phyloP scores from a whole-genome alignment of 768 basidiomycete genomes.

The Boletus pseudo-olivaceus region DNA sequence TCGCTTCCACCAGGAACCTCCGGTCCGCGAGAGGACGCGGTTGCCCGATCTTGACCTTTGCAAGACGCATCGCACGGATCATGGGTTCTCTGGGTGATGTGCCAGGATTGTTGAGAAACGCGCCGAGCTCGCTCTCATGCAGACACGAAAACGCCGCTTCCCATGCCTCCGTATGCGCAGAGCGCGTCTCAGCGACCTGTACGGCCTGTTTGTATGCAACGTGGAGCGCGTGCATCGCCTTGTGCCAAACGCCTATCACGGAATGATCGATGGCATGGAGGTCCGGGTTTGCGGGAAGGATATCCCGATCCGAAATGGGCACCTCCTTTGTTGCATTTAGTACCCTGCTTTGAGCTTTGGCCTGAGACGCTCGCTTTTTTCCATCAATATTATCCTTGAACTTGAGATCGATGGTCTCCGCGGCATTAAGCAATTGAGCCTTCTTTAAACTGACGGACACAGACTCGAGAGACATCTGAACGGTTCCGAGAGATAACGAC shows the following conservation, averaged over 20 bases:
- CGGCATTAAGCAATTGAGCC: background rate
- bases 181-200: conserved; percentile 44
- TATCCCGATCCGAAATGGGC: conserved; percentile 27
- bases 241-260: conserved; percentile 39
- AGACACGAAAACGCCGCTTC: conserved; percentile 55
- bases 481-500: conserved; percentile 39
- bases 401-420: conserved; percentile 12
- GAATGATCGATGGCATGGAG: conserved; percentile 31
- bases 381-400: conserved; percentile 10
- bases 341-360: conserved; percentile 7
- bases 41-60: conserved; percentile 52
- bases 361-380: conserved; percentile 5
- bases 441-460: conserved; percentile 28
- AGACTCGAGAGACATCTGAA: conserved; percentile 27
- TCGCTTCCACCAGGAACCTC: conserved; percentile 58
- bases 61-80: conserved; percentile 49
- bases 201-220: conserved; percentile 39
- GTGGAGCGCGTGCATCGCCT: conserved; percentile 34
- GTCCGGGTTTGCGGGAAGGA: conserved; percentile 23
- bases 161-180: conserved; percentile 58
- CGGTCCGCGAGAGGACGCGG: conserved; percentile 56
- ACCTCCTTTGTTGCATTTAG: conserved; percentile 15
- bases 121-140: conserved; percentile 44
- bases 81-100: conserved; percentile 40
- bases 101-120: conserved; percentile 28